Base-by-base conservation (phyloP, 768 basidiomycete species). In the Leccinum boreale region DNA sequence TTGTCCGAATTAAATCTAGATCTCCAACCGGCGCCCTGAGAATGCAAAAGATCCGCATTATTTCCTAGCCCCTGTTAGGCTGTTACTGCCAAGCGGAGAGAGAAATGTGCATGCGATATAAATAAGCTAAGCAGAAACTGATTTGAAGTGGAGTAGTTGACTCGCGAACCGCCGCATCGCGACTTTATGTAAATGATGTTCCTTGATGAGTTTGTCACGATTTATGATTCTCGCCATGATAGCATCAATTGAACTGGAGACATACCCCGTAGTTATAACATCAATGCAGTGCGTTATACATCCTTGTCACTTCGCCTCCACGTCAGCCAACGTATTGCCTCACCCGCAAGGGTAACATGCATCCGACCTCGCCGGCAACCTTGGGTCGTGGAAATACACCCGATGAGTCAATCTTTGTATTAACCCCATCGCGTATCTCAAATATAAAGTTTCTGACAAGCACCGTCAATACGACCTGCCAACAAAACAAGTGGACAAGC, bases 391-490 rank as follows among this genome's bases (percentile, higher is more conserved):
- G 52, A 44, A 61, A 29, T 6, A 62, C 1, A 1, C 60, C 54
- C 58, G 2, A 54, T 23, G 4, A 59, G 28, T 28, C 63, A 7
- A 65, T 28, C 42, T 52, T 35, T 2, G 66, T 19, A 4, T 58
- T 53, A 0, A 73, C 72, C 1, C 80, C 81, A 44, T 81, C 80
- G 2, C 52, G 55, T 29, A 69, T 12, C 50, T 63, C 68, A 21
- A 69, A 65, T 0, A 74, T 64, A 62, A 80, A 82, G 4, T 76
- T 76, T 28, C 59, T 65, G 44, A 80, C 69, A 14, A 83, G 67
- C 23, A 79, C 75, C 1, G 67, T 67, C 3, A 81, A 62, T 0
- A 77, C 75, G n/a, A 73, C 74, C 81, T 81, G 36, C n/a, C 14
- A 28, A 45, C 26, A 17, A 39, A 9, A 9, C 36, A 45, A 23